phyloP scores from a whole-genome alignment of 257 asterid species.

The Gentiana straminea region DNA sequence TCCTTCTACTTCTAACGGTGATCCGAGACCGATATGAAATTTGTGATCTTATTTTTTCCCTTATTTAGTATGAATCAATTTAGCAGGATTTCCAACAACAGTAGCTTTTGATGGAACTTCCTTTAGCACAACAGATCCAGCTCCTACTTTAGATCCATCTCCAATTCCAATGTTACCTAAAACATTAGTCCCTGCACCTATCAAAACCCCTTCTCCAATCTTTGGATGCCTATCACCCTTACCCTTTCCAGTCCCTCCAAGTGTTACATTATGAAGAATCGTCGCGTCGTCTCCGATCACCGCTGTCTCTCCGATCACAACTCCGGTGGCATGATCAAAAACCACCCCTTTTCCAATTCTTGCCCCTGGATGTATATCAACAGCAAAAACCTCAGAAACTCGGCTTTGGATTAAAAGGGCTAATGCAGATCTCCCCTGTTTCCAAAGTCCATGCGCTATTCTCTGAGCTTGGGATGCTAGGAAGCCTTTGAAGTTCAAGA shows the following conservation, averaged over 20 bases:
- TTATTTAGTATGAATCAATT: background rate
- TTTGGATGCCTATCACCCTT: constrained; percentile 14
- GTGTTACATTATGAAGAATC: constrained; percentile 15
- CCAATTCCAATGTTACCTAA: constrained; percentile 16
- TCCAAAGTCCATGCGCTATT: constrained; percentile 14
- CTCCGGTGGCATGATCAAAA: constrained; percentile 17
- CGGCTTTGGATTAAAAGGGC: constrained; percentile 13
- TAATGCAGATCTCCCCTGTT: constrained; percentile 7
- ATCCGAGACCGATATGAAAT: too few species aligned
- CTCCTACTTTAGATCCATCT: constrained; percentile 16
- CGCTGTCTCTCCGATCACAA: constrained; percentile 16
- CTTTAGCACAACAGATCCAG: constrained; percentile 18
- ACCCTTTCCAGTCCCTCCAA: constrained; percentile 16
- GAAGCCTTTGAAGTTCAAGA: constrained; percentile 13
- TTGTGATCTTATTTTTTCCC: background rate
- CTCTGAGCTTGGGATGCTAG: constrained; percentile 16
- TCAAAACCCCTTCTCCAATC: constrained; percentile 18
- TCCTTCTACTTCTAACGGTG: too few species aligned
- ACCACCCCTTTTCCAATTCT: constrained; percentile 15
- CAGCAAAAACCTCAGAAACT: constrained; percentile 17
- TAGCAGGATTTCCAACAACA: constrained; percentile 19
- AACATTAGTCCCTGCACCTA: constrained; percentile 17
- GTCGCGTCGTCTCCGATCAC: constrained; percentile 16
- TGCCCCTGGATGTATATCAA: constrained; percentile 19
- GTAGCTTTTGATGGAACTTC: constrained; percentile 10